Conservation (phyloP, 2,329 filamentous ascomycete species). For the Clonostachys byssicola region DNA sequence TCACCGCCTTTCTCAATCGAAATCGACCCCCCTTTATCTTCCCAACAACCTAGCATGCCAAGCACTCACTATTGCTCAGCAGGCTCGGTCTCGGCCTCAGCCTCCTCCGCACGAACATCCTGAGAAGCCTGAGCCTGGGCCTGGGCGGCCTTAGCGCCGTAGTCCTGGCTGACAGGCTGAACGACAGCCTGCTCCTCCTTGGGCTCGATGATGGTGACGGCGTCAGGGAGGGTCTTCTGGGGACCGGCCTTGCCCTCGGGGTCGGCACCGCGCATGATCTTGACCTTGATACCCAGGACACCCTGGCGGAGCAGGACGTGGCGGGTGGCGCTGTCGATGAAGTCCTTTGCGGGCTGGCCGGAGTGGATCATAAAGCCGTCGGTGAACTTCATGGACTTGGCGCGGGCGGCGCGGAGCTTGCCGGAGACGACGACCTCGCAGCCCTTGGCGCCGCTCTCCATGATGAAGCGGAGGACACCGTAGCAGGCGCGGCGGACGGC, state of each 20-base stretch:
- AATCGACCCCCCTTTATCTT: constrained; percentile 12
- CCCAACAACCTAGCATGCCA: constrained; percentile 5
- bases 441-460: constrained; percentile 99
- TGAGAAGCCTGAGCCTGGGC: constrained; percentile 62
- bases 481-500: constrained; percentile 99
- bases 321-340: constrained; percentile 97
- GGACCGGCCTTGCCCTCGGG: constrained; percentile 98
- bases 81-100: constrained; percentile 53
- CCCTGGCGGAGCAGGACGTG: constrained; percentile 99
- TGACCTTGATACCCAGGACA: constrained; percentile 99
- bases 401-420: constrained; percentile 97
- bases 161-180: constrained; percentile 96
- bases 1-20: constrained; percentile 14
- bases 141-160: constrained; percentile 82
- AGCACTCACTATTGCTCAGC: constrained; percentile 29
- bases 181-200: constrained; percentile 98
- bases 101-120: constrained; percentile 53
- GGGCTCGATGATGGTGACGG: constrained; percentile 99
- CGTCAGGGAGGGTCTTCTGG: constrained; percentile 95
- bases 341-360: constrained; percentile 98
- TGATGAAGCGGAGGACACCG: constrained; percentile 99
- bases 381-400: constrained; percentile 99
- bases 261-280: constrained; percentile 99
- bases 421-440: constrained; percentile 99
- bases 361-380: constrained; percentile 99